Percentiles rank a stretch among this genome's conserved stretches.
phyloP scores from a whole-genome alignment of 73 alveolate species.

The Paramecium caudatum region DNA sequence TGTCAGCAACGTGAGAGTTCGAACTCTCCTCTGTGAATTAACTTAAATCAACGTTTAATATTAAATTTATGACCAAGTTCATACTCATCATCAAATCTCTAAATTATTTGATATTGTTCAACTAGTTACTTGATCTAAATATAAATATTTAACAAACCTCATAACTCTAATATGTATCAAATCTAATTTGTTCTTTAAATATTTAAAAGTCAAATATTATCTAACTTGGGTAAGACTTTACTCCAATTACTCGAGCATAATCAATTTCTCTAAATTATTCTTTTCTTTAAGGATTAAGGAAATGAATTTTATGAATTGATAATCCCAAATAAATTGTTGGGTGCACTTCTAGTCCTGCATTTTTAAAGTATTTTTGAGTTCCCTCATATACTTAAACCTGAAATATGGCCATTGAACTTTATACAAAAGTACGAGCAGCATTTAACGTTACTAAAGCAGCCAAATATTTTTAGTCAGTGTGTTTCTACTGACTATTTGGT shows the following conservation, averaged over 20 bases:
- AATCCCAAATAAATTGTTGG: constrained; percentile 56
- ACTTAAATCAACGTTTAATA: constrained; percentile 27
- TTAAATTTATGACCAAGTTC: constrained; percentile 35
- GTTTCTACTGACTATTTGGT: background rate
- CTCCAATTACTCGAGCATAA: constrained; percentile 13
- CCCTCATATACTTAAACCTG: constrained; percentile 30
- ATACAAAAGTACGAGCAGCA: constrained; percentile 14
- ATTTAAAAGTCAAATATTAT: constrained; percentile 24
- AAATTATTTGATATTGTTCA: constrained; percentile 20
- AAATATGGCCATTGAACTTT: constrained; percentile 13
- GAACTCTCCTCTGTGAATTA: constrained; percentile 22
- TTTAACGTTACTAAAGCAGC: constrained; percentile 41
- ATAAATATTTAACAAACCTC: background rate
- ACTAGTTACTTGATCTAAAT: background rate
- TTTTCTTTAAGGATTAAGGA: constrained; percentile 32
- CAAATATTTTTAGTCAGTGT: constrained; percentile 26
- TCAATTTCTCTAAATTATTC: constrained; percentile 4
- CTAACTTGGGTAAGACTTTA: constrained; percentile 51
- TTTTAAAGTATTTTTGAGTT: background rate
- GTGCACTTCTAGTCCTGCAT: background rate
- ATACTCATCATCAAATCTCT: constrained; percentile 15
- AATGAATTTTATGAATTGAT: constrained; percentile 42
- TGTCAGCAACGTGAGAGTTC: constrained; percentile 1
- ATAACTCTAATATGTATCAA: constrained; percentile 56
- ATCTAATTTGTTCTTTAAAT: constrained; percentile 43